Percentiles rank a stretch among this genome's conserved stretches.
Evolutionary conservation across 768 basidiomycete species (phyloP).

Genomic region (Coprinopsis marcescibilis): DNA sequence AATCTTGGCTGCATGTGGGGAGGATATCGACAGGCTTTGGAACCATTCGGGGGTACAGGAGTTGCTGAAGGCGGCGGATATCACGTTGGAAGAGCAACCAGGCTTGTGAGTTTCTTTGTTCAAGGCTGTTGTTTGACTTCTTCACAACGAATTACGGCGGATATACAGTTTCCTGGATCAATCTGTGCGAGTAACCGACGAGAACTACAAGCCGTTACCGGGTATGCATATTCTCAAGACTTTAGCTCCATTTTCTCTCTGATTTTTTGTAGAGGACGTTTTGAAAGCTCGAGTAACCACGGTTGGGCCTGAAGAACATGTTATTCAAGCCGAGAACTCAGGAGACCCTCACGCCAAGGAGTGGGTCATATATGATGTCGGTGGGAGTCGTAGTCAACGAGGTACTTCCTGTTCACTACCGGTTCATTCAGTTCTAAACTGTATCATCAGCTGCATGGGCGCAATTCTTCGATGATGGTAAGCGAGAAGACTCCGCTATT

Average conservation of each 20-base stretch:
- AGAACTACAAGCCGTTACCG: slow-evolving; percentile 46
- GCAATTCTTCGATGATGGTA: slow-evolving; percentile 65
- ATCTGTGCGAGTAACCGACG: slow-evolving; percentile 42
- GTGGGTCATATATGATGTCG: slow-evolving; percentile 67
- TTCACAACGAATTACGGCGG: neutral
- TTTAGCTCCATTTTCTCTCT: neutral
- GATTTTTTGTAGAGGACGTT: slow-evolving; percentile 44
- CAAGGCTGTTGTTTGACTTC: neutral
- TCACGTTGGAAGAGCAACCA: slow-evolving; percentile 49
- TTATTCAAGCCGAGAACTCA: slow-evolving; percentile 40
- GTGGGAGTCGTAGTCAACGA: slow-evolving; percentile 52
- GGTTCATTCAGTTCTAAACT: neutral
- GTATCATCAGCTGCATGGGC: slow-evolving; percentile 49
- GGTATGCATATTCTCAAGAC: slow-evolving; percentile 27
- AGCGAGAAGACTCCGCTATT: slow-evolving; percentile 9
- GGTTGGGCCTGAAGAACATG: slow-evolving; percentile 59
- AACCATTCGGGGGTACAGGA: slow-evolving; percentile 37
- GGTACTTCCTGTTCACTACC: slow-evolving; percentile 27
- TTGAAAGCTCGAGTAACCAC: slow-evolving; percentile 60
- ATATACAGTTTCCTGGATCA: slow-evolving; percentile 55
- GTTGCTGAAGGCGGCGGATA: slow-evolving; percentile 34
- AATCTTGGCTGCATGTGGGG: slow-evolving; percentile 47
- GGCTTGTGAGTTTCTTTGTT: slow-evolving; percentile 46
- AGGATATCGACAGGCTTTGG: slow-evolving; percentile 55
- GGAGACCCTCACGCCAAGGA: slow-evolving; percentile 30